A percentile compares a stretch with the other conserved stretches of the same genome.
These are phyloP conservation scores for Cudoniella acicularis DNA, from an alignment of 495 filamentous ascomycete genomes.

Conservation along the genomic window DNA sequence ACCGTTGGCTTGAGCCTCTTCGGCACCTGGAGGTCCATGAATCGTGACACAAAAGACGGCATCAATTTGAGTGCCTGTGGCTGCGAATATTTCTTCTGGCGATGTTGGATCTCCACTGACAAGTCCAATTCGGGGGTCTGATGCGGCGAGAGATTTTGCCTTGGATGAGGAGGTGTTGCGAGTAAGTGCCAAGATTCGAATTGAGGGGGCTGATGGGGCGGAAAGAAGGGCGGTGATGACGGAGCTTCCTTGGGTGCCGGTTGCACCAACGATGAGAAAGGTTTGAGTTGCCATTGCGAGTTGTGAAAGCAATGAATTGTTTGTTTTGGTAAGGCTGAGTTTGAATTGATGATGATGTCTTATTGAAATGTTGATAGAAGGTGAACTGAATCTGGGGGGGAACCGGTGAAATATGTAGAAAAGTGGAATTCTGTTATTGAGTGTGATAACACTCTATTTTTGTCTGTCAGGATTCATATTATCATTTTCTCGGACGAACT, in stretches of 20 bases:
- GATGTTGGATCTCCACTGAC: constrained; percentile 18
- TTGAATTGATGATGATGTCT: too few relatives aligned
- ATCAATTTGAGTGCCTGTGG: constrained; percentile 39
- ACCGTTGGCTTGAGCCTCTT: constrained; percentile 59
- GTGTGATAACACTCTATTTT: too few relatives aligned
- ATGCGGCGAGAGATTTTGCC: constrained; percentile 47
- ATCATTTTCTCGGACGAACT: too few relatives aligned
- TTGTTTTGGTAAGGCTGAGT: too few relatives aligned
- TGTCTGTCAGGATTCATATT: too few relatives aligned
- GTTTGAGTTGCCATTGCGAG: constrained; percentile 19
- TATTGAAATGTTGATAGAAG: too few relatives aligned
- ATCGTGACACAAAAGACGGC: constrained; percentile 43
- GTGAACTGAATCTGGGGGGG: too few relatives aligned
- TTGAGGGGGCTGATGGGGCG: constrained; percentile 24
- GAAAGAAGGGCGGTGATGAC: constrained; percentile 53
- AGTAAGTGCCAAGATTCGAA: constrained; percentile 69
- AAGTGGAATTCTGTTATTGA: too few relatives aligned
- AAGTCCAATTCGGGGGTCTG: constrained; percentile 27
- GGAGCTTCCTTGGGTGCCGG: constrained; percentile 65
- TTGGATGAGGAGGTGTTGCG: constrained; percentile 51
- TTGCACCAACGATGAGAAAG: constrained; percentile 65
- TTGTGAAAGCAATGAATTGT: too few relatives aligned
- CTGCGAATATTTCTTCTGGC: constrained; percentile 36
- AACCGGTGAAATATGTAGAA: too few relatives aligned
- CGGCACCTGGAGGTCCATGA: constrained; percentile 32